These are phyloP conservation scores for Erodium texanum DNA, from an alignment of 441 rosid species.

Conservation along the genomic window DNA sequence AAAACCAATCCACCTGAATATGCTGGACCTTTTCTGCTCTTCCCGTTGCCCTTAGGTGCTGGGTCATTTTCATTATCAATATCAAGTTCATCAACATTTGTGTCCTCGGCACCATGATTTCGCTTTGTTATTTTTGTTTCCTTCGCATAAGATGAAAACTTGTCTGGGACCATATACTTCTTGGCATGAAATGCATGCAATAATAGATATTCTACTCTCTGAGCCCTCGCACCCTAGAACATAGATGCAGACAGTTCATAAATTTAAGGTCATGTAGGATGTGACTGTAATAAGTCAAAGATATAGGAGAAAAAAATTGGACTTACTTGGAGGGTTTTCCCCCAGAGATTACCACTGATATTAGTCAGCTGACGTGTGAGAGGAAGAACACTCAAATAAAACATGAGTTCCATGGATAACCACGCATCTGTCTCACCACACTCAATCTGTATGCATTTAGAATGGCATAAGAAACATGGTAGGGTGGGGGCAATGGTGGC, in stretches of 20 bases:
- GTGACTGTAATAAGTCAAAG: constrained; percentile 10
- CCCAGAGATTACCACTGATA: constrained; percentile 99
- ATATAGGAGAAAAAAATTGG: constrained; percentile 5
- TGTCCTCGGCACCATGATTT: constrained; percentile 39
- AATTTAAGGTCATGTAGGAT: neutral
- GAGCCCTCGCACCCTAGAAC: constrained; percentile 91
- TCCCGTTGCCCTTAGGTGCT: constrained; percentile 35
- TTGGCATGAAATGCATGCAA: constrained; percentile 88
- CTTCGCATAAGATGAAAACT: constrained; percentile 44
- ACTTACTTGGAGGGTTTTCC: constrained; percentile 91
- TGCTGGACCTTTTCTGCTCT: constrained; percentile 76
- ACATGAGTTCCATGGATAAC: constrained; percentile 98
- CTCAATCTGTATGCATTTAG: constrained; percentile 57
- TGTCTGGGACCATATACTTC: constrained; percentile 92
- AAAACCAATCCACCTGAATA: constrained; percentile 94
- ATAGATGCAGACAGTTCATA: constrained; percentile 12
- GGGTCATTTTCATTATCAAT: constrained; percentile 40
- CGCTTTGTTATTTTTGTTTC: constrained; percentile 52
- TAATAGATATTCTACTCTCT: constrained; percentile 84
- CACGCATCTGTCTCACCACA: constrained; percentile 97
- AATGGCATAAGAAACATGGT: constrained; percentile 22
- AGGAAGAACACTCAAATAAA: constrained; percentile 90
- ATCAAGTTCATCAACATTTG: constrained; percentile 39
- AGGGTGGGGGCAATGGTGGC: constrained; percentile 15
- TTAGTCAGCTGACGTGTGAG: constrained; percentile 95